A percentile compares a stretch with the other conserved stretches of the same genome.
Conservation (phyloP, 2,329 filamentous ascomycete genomes). For the Daldinia eschscholtzii region DNA sequence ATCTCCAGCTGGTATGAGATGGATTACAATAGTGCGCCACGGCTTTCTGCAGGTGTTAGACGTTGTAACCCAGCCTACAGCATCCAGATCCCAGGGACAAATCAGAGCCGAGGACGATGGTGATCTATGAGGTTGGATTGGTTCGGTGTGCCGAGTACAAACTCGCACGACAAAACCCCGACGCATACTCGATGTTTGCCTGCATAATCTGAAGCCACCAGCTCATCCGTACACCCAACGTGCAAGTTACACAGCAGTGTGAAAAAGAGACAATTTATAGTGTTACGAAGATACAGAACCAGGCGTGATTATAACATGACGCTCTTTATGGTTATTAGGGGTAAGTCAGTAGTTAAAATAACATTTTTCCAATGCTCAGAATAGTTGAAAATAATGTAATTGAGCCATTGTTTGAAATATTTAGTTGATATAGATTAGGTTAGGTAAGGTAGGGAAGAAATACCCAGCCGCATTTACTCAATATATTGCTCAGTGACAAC, state of each 20-base stretch:
- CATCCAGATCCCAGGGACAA: constrained; percentile 29
- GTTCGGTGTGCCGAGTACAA: constrained; percentile 26
- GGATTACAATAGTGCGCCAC: constrained; percentile 36
- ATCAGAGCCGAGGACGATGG: constrained; percentile 20
- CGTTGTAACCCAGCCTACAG: constrained; percentile 29
- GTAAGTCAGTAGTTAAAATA: neutral
- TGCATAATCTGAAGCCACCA: constrained; percentile 41
- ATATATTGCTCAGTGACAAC: neutral
- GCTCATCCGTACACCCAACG: constrained; percentile 33
- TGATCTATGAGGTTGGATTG: constrained; percentile 27
- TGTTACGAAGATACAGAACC: neutral
- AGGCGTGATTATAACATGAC: neutral
- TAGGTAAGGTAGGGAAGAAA: neutral
- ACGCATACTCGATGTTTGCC: constrained; percentile 39
- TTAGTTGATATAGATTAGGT: neutral
- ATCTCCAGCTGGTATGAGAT: constrained; percentile 22
- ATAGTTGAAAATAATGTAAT: neutral
- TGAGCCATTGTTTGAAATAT: neutral
- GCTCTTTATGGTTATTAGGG: neutral
- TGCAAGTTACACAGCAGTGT: constrained; percentile 30
- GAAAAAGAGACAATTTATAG: constrained; percentile 4
- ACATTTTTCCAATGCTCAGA: neutral
- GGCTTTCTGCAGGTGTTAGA: constrained; percentile 36
- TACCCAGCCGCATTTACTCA: neutral
- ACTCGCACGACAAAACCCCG: constrained; percentile 38